Conservation (phyloP, 164 flowering plant species). For the Litsea cubeba region DNA sequence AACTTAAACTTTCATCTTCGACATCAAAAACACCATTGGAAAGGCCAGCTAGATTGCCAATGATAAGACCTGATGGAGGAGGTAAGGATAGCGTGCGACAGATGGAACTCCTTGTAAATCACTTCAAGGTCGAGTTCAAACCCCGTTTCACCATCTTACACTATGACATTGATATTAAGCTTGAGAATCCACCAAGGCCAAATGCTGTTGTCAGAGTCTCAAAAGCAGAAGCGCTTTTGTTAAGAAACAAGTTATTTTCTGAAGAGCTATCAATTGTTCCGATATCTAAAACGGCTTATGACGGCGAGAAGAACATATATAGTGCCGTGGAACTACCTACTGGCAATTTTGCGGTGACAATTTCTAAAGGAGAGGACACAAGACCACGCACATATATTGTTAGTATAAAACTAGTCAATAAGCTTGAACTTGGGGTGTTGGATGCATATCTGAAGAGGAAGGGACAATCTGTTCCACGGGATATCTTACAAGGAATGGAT, state of each 20-base stretch:
- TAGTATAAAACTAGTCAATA: slow-evolving; percentile 41
- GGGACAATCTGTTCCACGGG: slow-evolving; percentile 36
- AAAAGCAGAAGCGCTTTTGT: slow-evolving; percentile 23
- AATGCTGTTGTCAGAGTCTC: slow-evolving; percentile 24
- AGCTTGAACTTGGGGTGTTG: slow-evolving; percentile 37
- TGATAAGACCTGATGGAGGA: slow-evolving; percentile 50
- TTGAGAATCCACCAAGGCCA: slow-evolving; percentile 15
- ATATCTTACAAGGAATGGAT: slow-evolving; percentile 68
- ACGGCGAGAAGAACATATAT: slow-evolving; percentile 63
- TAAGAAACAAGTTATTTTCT: slow-evolving; percentile 33
- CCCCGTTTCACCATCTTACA: slow-evolving; percentile 28
- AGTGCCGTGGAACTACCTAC: slow-evolving; percentile 44
- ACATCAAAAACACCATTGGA: background rate
- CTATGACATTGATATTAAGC: slow-evolving; percentile 43
- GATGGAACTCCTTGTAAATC: slow-evolving; percentile 35
- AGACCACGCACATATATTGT: slow-evolving; percentile 20
- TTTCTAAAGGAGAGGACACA: slow-evolving; percentile 36
- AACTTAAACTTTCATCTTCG: background rate
- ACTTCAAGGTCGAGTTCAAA: slow-evolving; percentile 38
- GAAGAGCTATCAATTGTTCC: slow-evolving; percentile 27
- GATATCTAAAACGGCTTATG: slow-evolving; percentile 40
- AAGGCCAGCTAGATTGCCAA: slow-evolving; percentile 10
- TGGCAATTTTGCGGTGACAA: slow-evolving; percentile 37
- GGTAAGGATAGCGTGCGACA: slow-evolving; percentile 15
- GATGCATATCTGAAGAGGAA: slow-evolving; percentile 37